phyloP scores from a whole-genome alignment of 495 filamentous ascomycete species.

The Staphylotrichum longicolle region DNA sequence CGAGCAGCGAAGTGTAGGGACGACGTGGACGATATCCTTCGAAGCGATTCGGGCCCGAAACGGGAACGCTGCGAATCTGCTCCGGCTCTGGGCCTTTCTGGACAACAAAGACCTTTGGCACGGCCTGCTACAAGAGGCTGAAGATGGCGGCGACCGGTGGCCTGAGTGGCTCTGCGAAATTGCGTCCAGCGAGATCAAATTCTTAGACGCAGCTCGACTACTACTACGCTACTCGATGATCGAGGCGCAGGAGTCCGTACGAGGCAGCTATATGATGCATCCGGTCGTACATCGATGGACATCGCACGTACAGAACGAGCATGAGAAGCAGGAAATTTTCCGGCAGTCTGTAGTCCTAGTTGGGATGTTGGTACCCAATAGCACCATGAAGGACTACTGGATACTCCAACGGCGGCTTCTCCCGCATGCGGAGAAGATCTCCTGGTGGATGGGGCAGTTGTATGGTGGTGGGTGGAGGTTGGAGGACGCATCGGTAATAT shows the following conservation, averaged over 20 bases:
- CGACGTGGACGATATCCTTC: conserved; percentile 37
- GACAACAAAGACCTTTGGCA: conserved; percentile 35
- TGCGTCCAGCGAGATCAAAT: conserved; percentile 30
- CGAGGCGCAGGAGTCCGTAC: conserved; percentile 27
- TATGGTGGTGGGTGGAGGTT: conserved; percentile 16
- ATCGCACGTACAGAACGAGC: conserved; percentile 23
- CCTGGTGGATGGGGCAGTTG: conserved; percentile 31
- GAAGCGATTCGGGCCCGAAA: conserved; percentile 30
- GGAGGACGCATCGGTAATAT: conserved; percentile 29
- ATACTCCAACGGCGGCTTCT: conserved; percentile 30
- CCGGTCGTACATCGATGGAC: conserved; percentile 38
- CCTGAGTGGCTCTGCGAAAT: conserved; percentile 32
- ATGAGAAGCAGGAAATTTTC: conserved; percentile 18
- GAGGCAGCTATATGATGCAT: conserved; percentile 33
- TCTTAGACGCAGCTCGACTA: conserved; percentile 25
- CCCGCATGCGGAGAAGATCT: conserved; percentile 27
- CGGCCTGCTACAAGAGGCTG: conserved; percentile 25
- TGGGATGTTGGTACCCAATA: too few species aligned
- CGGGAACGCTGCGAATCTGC: conserved; percentile 32
- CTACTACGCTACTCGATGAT: conserved; percentile 37
- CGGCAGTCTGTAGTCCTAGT: conserved; percentile 25
- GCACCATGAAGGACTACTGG: too few species aligned
- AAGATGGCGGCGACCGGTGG: conserved; percentile 16
- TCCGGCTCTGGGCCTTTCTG: conserved; percentile 38
- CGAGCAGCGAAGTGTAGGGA: conserved; percentile 22